phyloP scores from a whole-genome alignment of 441 rosid species.

The Gossypium aridum region DNA sequence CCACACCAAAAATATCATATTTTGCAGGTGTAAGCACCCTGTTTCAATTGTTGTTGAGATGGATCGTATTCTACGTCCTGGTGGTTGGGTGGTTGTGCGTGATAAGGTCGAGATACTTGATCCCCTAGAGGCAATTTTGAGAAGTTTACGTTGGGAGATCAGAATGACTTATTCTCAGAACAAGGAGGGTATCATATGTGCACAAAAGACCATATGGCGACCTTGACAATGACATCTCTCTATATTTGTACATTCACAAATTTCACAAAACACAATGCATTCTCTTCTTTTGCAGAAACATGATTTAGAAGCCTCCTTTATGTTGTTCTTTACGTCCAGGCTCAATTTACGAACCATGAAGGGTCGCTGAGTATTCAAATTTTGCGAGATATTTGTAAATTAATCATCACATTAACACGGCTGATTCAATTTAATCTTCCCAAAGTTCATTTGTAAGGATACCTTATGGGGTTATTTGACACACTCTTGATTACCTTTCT shows the following conservation, averaged over 20 bases:
- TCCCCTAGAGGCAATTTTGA: constrained; percentile 62
- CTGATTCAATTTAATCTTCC: not conserved
- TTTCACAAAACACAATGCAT: not conserved
- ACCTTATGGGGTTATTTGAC: not conserved
- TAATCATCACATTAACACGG: not conserved
- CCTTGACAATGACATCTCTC: constrained; percentile 33
- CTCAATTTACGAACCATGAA: constrained; percentile 3
- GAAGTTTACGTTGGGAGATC: constrained; percentile 86
- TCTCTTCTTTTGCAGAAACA: not conserved
- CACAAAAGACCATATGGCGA: constrained; percentile 78
- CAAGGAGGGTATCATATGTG: constrained; percentile 77
- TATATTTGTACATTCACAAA: constrained; percentile 7
- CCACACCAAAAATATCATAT: not conserved
- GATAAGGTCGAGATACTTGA: constrained; percentile 80
- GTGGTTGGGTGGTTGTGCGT: constrained; percentile 79
- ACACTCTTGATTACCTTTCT: not conserved
- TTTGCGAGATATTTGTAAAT: constrained; percentile 6
- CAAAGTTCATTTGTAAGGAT: not conserved
- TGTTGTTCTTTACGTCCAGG: not conserved
- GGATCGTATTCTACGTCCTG: constrained; percentile 75
- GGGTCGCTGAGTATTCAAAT: constrained; percentile 2
- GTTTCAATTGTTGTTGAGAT: constrained; percentile 76
- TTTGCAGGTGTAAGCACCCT: constrained; percentile 73
- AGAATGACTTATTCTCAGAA: constrained; percentile 76
- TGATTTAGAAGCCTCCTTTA: not conserved